These are phyloP conservation scores for Ogataea allantospora DNA, from an alignment of 805 yeast genomes.

Conservation along the genomic window DNA sequence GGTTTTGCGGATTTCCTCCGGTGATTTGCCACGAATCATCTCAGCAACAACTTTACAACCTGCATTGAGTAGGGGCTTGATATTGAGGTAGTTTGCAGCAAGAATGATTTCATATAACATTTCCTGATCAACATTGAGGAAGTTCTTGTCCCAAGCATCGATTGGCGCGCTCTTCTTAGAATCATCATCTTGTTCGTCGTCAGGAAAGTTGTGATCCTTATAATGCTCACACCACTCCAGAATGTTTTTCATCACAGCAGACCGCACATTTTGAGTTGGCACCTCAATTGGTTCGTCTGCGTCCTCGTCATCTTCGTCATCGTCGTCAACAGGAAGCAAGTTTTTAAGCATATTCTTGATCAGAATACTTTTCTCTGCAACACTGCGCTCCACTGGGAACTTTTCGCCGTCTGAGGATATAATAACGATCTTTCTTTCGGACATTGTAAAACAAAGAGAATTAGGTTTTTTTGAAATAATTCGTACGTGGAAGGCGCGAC, in stretches of 20 bases:
- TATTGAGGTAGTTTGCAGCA: conserved; percentile 79
- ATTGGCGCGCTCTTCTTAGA: conserved; percentile 87
- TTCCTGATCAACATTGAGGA: conserved; percentile 89
- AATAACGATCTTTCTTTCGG: conserved; percentile 36
- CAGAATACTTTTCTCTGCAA: conserved; percentile 82
- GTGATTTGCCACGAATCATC: conserved; percentile 77
- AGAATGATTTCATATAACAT: conserved; percentile 78
- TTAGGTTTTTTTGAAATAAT: conserved; percentile 1
- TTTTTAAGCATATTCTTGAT: conserved; percentile 86
- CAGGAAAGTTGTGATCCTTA: conserved; percentile 73
- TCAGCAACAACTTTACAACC: conserved; percentile 83
- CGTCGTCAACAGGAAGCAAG: conserved; percentile 40
- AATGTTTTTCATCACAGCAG: conserved; percentile 85
- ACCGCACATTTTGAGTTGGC: conserved; percentile 88
- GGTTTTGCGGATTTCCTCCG: conserved; percentile 76
- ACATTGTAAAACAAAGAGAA: conserved; percentile 13
- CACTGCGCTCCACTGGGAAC: conserved; percentile 73
- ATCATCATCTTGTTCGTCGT: conserved; percentile 78
- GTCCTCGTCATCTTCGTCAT: conserved; percentile 44
- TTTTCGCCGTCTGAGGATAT: conserved; percentile 79
- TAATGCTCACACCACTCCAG: conserved; percentile 96
- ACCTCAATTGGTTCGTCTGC: conserved; percentile 71
- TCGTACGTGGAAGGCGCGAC: conserved; percentile 7
- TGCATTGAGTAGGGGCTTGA: conserved; percentile 70
- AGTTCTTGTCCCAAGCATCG: conserved; percentile 93